Evolutionary conservation across 805 yeast genomes (phyloP), one percentile per base, ranked within the genome.

Genomic region (Kluyveromyces starmeri): DNA sequence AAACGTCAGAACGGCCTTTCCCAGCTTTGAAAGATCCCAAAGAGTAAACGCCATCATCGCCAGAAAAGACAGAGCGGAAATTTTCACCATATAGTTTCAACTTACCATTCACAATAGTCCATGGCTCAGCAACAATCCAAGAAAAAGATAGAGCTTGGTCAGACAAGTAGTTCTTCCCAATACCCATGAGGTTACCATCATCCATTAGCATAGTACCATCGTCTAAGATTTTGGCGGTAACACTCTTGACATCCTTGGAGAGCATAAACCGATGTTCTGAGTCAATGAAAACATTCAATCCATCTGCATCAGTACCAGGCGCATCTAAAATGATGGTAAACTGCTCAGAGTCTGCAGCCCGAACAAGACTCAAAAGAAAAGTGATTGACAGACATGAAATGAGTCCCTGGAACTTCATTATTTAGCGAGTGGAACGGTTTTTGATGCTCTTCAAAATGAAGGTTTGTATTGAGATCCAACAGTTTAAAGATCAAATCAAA

Each of bases 71-170:
- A 16, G 19, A 9, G 18, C 16, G 28, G 18, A 26, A 26, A 19
- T 26, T n/a, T 11, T 9, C 28, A 16, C 19, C 28, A n/a, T 26
- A 26, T 19, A 26, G 16, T n/a, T 7, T 26, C 12, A 26, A 13
- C n/a, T 26, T 26, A 9, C 28, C 28, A 6, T 13, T n/a, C 10
- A 10, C 28, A 26, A 26, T 26, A 8, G 28, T 13, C 28, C 28
- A 26, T 14, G 28, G 28, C 16, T 26, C 28, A 14, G 28, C 28
- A 5, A 26, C 28, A 26, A 26, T 26, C 28, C 28, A 26, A 6
- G 28, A 5, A 13, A 9, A 9, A 16, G 28, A 26, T 7, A 14
- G 9, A 13, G 28, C 17, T 7, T 13, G 13, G 13, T 10, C 18
- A 16, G 28, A 26, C 12, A 26, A 14, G 18, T 6, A 26, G 12